Evolutionary conservation across 2,329 filamentous ascomycete genomes (phyloP), one percentile per base, ranked within the genome.

Genomic region (Cladosporium halotolerans): DNA sequence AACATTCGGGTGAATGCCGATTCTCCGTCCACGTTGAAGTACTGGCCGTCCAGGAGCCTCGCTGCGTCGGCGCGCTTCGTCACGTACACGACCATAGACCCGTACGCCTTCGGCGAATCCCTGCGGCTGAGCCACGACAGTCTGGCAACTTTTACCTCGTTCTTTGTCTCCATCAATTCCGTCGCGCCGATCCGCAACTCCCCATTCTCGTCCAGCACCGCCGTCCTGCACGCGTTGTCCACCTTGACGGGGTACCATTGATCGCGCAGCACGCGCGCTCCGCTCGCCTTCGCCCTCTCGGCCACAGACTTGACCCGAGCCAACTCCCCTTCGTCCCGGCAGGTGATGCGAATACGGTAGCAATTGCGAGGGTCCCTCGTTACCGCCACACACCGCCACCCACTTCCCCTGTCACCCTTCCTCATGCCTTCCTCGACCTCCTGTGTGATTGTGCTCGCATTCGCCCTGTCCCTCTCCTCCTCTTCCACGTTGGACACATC

Each of bases 221-320:
- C 49, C 41, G 49, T 53, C 3, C 48, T 34, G 36, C 46, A 42
- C 9, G 42, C 49, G 23, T 55, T 52, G 14, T 55, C 53, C 2
- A 55, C 42, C 16, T 55, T 55, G 32, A 55, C 36, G 9, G 36
- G 53, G 19, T 42, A 44, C n/a, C 40, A 43, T 49, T 55, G 36
- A 16, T 55, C 53, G 5, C 49, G 53, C 14, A 55, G 39, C 4
- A 55, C 49, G 19, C 48, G n/a, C 10, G 42, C 28, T 3, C 53
- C 43, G 16, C 16, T 8, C 14, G 32, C 23, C 16, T 18, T 47
- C n/a, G 23, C 42, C 44, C 43, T 55, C 41, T 47, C 14, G 0
- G 33, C 43, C 13, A 43, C 53, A 28, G 52, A 19, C 28, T 55
- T 53, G 7, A 55, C 47, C 5, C 16, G n/a, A 2, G 16, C 16